Conservation (phyloP, 179 eudicot species). For the Silene vulgaris region DNA sequence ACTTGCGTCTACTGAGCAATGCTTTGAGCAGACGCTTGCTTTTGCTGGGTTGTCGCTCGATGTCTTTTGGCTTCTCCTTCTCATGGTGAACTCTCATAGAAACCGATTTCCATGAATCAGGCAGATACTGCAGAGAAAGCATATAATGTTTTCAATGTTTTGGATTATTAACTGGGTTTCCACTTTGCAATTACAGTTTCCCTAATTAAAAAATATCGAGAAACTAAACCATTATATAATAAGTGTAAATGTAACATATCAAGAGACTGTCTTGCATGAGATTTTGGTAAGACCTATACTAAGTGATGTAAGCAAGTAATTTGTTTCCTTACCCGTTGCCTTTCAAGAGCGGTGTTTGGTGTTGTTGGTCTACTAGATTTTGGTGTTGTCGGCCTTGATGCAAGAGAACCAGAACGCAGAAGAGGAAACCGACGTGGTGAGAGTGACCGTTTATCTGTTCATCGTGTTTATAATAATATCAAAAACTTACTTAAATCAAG, state of each 20-base stretch:
- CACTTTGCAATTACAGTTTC: too few species aligned
- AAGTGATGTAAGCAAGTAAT: background rate
- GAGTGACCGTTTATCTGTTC: slow-evolving; percentile 59
- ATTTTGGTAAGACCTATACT: background rate
- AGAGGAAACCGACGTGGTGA: slow-evolving; percentile 82
- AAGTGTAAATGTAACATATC: too few species aligned
- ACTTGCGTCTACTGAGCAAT: slow-evolving; percentile 77
- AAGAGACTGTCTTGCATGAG: background rate
- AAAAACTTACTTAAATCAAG: background rate
- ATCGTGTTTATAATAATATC: background rate
- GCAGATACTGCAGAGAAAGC: slow-evolving; percentile 35
- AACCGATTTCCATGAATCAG: slow-evolving; percentile 59
- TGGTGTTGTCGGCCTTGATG: slow-evolving; percentile 63
- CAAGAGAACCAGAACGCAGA: slow-evolving; percentile 64
- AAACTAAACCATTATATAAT: too few species aligned
- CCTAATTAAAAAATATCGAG: too few species aligned
- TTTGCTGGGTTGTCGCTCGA: slow-evolving; percentile 63
- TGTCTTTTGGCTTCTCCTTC: slow-evolving; percentile 42
- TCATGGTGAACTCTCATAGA: slow-evolving; percentile 57
- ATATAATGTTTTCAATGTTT: slow-evolving; percentile 1
- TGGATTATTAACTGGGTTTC: background rate
- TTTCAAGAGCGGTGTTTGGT: slow-evolving; percentile 53
- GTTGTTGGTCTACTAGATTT: slow-evolving; percentile 63
- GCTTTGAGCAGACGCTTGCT: slow-evolving; percentile 81
- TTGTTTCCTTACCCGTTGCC: slow-evolving; percentile 43